phyloP scores from a whole-genome alignment of 2,329 filamentous ascomycete genomes.

The Ophiosphaerella korrae region DNA sequence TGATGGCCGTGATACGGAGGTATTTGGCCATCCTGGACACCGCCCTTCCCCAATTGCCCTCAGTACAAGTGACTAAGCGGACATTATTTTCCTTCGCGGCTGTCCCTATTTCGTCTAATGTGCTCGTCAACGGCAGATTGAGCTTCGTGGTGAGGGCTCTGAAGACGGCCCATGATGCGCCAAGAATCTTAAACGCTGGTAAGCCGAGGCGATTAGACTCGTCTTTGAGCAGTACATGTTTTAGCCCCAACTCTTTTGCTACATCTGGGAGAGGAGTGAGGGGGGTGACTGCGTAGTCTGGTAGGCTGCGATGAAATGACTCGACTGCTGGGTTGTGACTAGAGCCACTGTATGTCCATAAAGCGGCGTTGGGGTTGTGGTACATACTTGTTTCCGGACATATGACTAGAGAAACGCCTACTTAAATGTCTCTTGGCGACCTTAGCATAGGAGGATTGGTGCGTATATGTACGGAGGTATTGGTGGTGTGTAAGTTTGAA shows the following conservation, averaged over 20 bases:
- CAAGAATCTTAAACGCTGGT: slow-evolving; percentile 80
- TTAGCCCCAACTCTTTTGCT: slow-evolving; percentile 60
- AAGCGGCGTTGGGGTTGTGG: slow-evolving; percentile 32
- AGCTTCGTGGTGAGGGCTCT: slow-evolving; percentile 59
- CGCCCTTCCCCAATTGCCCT: slow-evolving; percentile 78
- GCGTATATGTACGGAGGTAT: no score
- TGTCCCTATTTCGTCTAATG: slow-evolving; percentile 53
- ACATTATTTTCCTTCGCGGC: slow-evolving; percentile 19
- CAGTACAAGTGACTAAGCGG: slow-evolving; percentile 69
- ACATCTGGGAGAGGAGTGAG: slow-evolving; percentile 60
- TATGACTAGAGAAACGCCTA: no score
- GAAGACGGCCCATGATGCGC: slow-evolving; percentile 75
- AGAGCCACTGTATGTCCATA: slow-evolving; percentile 23
- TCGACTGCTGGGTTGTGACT: slow-evolving; percentile 24
- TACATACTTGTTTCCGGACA: slow-evolving; percentile 21
- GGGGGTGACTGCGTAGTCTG: slow-evolving; percentile 61
- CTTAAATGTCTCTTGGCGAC: no score
- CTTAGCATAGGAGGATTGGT: no score
- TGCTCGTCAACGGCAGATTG: slow-evolving; percentile 49
- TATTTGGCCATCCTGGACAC: slow-evolving; percentile 70
- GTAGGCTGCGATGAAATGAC: slow-evolving; percentile 63
- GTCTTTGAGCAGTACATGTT: slow-evolving; percentile 69
- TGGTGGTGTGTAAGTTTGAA: no score
- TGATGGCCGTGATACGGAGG: slow-evolving; percentile 59
- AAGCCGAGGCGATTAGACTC: slow-evolving; percentile 71